phyloP scores from a whole-genome alignment of 78 protist genomes.

The Monosiga brevicollis region DNA sequence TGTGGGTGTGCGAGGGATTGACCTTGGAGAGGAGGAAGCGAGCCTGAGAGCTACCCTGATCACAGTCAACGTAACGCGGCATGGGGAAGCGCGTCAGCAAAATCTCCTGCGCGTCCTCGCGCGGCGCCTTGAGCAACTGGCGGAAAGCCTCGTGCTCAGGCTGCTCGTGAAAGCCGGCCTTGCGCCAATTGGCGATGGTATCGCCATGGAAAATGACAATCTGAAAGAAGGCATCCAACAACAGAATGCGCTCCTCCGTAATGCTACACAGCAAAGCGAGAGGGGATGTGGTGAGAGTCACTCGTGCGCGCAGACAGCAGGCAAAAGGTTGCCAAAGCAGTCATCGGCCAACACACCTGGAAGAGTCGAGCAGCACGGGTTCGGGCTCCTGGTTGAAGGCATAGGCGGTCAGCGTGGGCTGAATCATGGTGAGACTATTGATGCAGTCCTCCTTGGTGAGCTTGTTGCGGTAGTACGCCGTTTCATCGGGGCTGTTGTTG shows the following conservation, averaged over 20 bases:
- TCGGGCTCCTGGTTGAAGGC: conserved; percentile 50
- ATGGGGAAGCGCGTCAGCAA: conserved; percentile 56
- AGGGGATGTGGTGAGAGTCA: neutral
- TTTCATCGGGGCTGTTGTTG: conserved; percentile 93
- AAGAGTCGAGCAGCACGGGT: conserved; percentile 74
- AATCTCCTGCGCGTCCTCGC: conserved; percentile 54
- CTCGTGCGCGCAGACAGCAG: neutral
- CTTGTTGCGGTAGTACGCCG: conserved; percentile 64
- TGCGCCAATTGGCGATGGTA: conserved; percentile 80
- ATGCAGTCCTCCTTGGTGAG: conserved; percentile 59
- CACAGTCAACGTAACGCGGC: conserved; percentile 72
- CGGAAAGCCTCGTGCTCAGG: conserved; percentile 63
- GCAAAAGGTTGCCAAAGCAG: neutral
- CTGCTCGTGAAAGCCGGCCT: conserved; percentile 60
- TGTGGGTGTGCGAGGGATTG: conserved; percentile 80
- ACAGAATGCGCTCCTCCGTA: conserved; percentile 66
- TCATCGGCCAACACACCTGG: neutral
- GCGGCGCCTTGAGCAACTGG: conserved; percentile 63
- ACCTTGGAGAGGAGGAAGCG: conserved; percentile 77
- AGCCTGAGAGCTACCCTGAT: conserved; percentile 74
- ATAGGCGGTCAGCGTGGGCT: conserved; percentile 88
- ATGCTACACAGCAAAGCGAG: conserved; percentile 16
- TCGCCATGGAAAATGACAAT: conserved; percentile 90
- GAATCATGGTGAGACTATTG: conserved; percentile 87
- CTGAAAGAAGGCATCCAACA: conserved; percentile 94